Conservation (phyloP, 2,329 filamentous ascomycete species). For the Penicillium oxalicum region DNA sequence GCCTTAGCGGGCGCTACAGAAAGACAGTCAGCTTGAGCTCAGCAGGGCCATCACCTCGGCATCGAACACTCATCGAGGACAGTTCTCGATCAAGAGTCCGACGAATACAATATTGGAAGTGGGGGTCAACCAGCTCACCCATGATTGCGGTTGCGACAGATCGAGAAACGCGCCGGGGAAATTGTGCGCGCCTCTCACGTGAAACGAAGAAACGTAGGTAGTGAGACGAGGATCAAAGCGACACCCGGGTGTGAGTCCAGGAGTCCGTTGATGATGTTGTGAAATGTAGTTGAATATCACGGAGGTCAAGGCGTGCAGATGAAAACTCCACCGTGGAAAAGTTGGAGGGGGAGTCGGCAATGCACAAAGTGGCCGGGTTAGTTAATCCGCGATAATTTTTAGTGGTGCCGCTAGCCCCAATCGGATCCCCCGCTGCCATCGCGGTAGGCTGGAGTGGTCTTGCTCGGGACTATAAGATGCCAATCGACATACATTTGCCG, state of each 20-base stretch:
- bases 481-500: no score
- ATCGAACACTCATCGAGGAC: neutral
- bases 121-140: slow-evolving; percentile 35
- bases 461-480: neutral
- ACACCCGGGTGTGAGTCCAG: slow-evolving; percentile 16
- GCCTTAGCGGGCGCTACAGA: slow-evolving; percentile 79
- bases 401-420: slow-evolving; percentile 39
- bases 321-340: slow-evolving; percentile 18
- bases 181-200: slow-evolving; percentile 37
- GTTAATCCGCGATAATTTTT: slow-evolving; percentile 40
- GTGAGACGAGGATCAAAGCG: slow-evolving; percentile 12
- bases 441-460: neutral
- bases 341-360: slow-evolving; percentile 24
- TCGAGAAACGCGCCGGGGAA: slow-evolving; percentile 35
- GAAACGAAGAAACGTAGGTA: slow-evolving; percentile 15
- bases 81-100: neutral
- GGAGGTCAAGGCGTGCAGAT: slow-evolving; percentile 14
- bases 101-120: slow-evolving; percentile 5
- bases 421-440: slow-evolving; percentile 23
- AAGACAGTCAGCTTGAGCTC: slow-evolving; percentile 42
- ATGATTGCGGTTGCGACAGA: slow-evolving; percentile 53
- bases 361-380: slow-evolving; percentile 28
- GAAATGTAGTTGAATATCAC: slow-evolving; percentile 15
- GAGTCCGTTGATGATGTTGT: slow-evolving; percentile 8
- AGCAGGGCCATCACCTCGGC: slow-evolving; percentile 15